Evolutionary conservation across 2,329 filamentous ascomycete species (phyloP), one percentile per base, ranked within the genome.

Genomic region (Beauveria sp.): DNA sequence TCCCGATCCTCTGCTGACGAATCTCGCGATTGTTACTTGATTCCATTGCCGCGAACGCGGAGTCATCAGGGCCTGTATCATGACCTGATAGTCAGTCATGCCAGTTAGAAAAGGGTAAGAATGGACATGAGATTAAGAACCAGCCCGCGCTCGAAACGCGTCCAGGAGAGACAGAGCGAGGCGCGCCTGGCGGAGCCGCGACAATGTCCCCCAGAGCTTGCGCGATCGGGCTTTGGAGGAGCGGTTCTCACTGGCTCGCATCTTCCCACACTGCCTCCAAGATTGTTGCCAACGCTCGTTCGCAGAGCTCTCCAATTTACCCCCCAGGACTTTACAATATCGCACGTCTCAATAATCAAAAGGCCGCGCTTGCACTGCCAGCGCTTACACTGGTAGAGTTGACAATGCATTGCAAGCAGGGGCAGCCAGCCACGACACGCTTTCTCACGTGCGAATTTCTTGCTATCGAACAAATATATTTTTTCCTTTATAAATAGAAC

Each of bases 151-250:
- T 46, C 30, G 30, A 44, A 28, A 57, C 55, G 55, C 55, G 55
- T 48, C 20, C 43, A 20, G 24, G 47, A 30, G 34, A 20, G 18
- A 40, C 16, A 30, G 4, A 20, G 20, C 28, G 12, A 40, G 41
- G 16, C 43, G 55, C 55, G 55, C 30, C 18, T 48, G 55, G 55
- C 43, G 44, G 55, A 40, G 30, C 55, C 44, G 55, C 55, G 55
- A 40, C 44, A 14, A 40, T 40, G 26, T 12, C 24, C 28, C 44
- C 20, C n/a, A n/a, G 24, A 47, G 54, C 14, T 47, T 9, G 37
- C 20, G 37, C 22, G 40, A 28, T 54, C 34, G 30, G 22, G 22
- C 22, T 54, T 37, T 26, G 28, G 43, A 57, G n/a, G n/a, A 34
- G 30, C 5, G 30, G 20, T 4, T 12, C 30, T 24, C 10, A 16